Percentiles rank a stretch among this genome's conserved stretches.
These are phyloP conservation scores for Penicillium frequentans DNA, from an alignment of 2,329 filamentous ascomycete species.

Conservation along the genomic window DNA sequence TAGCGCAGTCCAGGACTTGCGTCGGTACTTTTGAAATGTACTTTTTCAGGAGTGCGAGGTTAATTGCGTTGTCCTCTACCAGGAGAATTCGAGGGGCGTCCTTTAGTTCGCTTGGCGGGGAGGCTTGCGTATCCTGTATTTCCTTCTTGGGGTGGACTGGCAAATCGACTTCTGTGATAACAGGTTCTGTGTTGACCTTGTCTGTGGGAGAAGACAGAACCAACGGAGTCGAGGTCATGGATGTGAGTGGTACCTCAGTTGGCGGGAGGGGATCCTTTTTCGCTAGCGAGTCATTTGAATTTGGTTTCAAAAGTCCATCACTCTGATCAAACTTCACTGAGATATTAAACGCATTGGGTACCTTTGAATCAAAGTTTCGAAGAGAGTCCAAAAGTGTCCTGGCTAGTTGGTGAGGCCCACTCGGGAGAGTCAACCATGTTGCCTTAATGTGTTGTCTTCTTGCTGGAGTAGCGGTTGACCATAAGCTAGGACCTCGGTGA, in stretches of 20 bases:
- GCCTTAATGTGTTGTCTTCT: constrained; percentile 17
- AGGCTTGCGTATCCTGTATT: background rate
- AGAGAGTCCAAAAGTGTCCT: background rate
- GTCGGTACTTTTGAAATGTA: constrained; percentile 20
- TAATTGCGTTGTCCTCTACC: constrained; percentile 39
- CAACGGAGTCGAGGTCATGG: background rate
- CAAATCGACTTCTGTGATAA: background rate
- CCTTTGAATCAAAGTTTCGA: background rate
- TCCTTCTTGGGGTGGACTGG: background rate
- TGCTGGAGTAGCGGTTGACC: background rate
- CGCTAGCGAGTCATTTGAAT: background rate
- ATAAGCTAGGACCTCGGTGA: background rate
- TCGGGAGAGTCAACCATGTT: constrained; percentile 37
- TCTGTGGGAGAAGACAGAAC: background rate
- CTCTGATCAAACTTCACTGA: background rate
- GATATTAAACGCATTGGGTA: background rate
- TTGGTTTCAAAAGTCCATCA: background rate
- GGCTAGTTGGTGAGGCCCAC: constrained; percentile 37
- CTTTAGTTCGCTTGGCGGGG: background rate
- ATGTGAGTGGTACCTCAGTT: background rate
- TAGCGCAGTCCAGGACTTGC: background rate
- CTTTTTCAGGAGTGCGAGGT: constrained; percentile 41
- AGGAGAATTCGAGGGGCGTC: constrained; percentile 23
- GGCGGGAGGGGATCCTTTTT: background rate
- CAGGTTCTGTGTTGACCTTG: background rate